Percentiles rank a stretch among this genome's conserved stretches.
phyloP scores from a whole-genome alignment of 331 rosid genomes.

The Dryas integrifolia region DNA sequence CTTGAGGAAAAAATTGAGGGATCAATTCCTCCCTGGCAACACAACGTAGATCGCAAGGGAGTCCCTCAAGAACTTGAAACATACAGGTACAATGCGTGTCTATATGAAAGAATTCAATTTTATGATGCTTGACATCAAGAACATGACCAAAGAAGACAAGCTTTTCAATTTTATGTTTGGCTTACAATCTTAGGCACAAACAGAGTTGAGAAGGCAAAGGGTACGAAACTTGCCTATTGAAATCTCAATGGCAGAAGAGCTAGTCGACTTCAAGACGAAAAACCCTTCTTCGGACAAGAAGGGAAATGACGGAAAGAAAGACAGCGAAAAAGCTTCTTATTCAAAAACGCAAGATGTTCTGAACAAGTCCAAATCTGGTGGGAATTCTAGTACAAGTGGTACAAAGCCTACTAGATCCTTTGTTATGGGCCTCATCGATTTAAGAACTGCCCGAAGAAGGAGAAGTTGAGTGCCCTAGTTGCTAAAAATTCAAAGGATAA shows the following conservation, averaged over 20 bases:
- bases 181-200: neutral
- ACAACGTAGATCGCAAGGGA: neutral
- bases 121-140: neutral
- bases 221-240: neutral
- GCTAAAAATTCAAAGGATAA: neutral
- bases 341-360: too few relatives aligned
- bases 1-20: neutral
- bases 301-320: neutral
- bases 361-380: too few relatives aligned
- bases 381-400: neutral
- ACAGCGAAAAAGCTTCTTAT: neutral
- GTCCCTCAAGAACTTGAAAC: neutral
- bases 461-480: neutral
- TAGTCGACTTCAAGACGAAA: neutral
- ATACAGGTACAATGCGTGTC: neutral
- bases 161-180: neutral
- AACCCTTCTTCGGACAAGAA: neutral
- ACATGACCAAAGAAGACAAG: neutral
- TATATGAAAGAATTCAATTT: neutral
- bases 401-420: neutral
- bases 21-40: neutral
- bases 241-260: neutral
- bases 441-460: neutral
- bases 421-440: neutral
- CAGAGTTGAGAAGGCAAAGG: neutral